phyloP scores from a whole-genome alignment of 192 early-diverging fungal genomes.

The Endogone sp. region DNA sequence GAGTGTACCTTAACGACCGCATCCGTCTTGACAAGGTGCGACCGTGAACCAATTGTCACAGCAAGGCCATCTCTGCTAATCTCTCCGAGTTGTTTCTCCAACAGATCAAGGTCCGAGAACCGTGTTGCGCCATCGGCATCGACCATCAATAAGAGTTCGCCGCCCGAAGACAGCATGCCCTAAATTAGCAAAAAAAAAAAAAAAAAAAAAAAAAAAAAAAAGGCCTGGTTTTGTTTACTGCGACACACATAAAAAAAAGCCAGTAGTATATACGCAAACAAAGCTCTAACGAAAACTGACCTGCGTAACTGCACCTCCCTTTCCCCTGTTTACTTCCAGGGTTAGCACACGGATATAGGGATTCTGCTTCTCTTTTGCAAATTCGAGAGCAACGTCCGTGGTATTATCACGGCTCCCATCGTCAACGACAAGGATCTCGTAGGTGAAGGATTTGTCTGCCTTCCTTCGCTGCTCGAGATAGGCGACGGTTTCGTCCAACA shows the following conservation, averaged over 20 bases:
- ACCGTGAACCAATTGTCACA: constrained; percentile 86
- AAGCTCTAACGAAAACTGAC: constrained; percentile 41
- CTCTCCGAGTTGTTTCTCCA: constrained; percentile 43
- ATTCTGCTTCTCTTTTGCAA: constrained; percentile 51
- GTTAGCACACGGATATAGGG: constrained; percentile 69
- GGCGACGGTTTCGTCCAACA: constrained; percentile 76
- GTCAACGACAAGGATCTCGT: constrained; percentile 90
- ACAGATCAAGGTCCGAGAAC: constrained; percentile 78
- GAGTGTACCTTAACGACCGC: constrained; percentile 77
- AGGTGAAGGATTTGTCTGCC: constrained; percentile 47
- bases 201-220: neutral
- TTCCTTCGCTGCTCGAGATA: constrained; percentile 53
- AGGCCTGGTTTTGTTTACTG: neutral
- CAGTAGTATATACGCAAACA: neutral
- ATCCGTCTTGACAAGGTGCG: constrained; percentile 82
- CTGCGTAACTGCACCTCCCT: constrained; percentile 91
- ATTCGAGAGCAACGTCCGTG: constrained; percentile 56
- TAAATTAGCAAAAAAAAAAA: constrained; percentile 26
- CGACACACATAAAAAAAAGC: neutral
- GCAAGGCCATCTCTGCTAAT: constrained; percentile 46
- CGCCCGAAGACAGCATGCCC: constrained; percentile 80
- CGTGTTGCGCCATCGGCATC: constrained; percentile 95
- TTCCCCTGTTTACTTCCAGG: constrained; percentile 83
- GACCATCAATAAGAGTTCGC: constrained; percentile 78
- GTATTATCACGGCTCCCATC: constrained; percentile 88